phyloP scores from a whole-genome alignment of 768 basidiomycete species.

The Rhizopogon vinicolor region DNA sequence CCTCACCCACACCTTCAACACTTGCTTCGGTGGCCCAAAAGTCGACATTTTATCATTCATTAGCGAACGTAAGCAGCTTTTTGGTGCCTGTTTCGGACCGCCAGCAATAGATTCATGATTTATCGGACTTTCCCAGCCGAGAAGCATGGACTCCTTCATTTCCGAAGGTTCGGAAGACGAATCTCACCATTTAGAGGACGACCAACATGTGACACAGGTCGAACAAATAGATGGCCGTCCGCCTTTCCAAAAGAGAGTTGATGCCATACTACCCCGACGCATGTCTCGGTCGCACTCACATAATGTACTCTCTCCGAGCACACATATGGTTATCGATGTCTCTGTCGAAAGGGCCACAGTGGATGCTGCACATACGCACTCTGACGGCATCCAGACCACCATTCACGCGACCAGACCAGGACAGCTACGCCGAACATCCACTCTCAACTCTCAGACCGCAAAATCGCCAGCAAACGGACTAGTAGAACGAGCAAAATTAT shows the following conservation, averaged over 20 bases:
- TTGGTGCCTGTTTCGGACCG: neutral
- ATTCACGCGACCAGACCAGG: slow-evolving; percentile 19
- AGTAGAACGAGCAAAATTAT: slow-evolving; percentile 33
- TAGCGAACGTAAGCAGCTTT: slow-evolving; percentile 33
- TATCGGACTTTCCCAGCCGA: slow-evolving; percentile 30
- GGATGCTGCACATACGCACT: slow-evolving; percentile 4
- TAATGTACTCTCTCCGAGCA: slow-evolving; percentile 26
- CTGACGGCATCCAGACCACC: slow-evolving; percentile 10
- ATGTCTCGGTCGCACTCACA: slow-evolving; percentile 39
- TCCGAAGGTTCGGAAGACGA: slow-evolving; percentile 32
- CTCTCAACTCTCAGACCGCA: slow-evolving; percentile 21
- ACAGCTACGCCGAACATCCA: slow-evolving; percentile 32
- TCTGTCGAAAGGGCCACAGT: slow-evolving; percentile 42
- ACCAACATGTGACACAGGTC: slow-evolving; percentile 43
- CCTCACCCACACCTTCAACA: slow-evolving; percentile 24
- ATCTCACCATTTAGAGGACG: slow-evolving; percentile 35
- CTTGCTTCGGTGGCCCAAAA: slow-evolving; percentile 37
- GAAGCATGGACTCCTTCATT: slow-evolving; percentile 39
- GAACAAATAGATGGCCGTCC: slow-evolving; percentile 41
- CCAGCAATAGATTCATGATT: slow-evolving; percentile 4
- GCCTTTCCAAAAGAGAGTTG: slow-evolving; percentile 38
- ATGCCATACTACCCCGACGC: slow-evolving; percentile 40
- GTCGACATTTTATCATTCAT: slow-evolving; percentile 43
- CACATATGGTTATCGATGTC: slow-evolving; percentile 39
- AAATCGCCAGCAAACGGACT: slow-evolving; percentile 20